Conservation (phyloP, 148 eudicot genomes). For the Camellia japonica region DNA sequence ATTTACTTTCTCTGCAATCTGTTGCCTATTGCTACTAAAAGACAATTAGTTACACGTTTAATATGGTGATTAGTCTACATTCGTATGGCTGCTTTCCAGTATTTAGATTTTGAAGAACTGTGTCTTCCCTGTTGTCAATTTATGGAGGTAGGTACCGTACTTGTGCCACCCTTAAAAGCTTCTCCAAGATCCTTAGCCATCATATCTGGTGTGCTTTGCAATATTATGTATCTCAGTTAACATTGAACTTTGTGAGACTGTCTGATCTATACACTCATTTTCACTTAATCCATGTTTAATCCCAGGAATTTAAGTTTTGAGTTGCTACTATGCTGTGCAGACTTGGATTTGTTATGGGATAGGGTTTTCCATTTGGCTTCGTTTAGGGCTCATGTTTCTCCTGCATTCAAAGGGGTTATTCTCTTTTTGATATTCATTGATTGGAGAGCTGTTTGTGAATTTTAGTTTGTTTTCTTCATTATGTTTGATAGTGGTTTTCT, state of each 20-base stretch:
- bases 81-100: no score
- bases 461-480: no score
- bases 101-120: background rate
- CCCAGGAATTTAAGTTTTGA: background rate
- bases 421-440: no score
- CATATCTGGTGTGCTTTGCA: background rate
- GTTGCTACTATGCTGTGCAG: background rate
- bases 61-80: no score
- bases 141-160: background rate
- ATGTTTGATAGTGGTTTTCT: no score
- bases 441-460: no score
- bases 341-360: no score
- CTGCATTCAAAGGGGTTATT: no score
- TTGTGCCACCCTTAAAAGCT: background rate
- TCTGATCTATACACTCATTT: background rate
- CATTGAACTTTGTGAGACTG: background rate
- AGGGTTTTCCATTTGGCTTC: no score
- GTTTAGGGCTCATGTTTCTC: background rate
- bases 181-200: background rate
- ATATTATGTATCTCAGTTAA: background rate
- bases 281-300: background rate
- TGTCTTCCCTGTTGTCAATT: background rate
- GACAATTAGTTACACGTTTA: no score
- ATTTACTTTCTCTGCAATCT: no score
- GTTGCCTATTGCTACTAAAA: no score